These are phyloP conservation scores for Zygotorulaspora chibaensis DNA, from an alignment of 805 yeast genomes.

Conservation along the genomic window DNA sequence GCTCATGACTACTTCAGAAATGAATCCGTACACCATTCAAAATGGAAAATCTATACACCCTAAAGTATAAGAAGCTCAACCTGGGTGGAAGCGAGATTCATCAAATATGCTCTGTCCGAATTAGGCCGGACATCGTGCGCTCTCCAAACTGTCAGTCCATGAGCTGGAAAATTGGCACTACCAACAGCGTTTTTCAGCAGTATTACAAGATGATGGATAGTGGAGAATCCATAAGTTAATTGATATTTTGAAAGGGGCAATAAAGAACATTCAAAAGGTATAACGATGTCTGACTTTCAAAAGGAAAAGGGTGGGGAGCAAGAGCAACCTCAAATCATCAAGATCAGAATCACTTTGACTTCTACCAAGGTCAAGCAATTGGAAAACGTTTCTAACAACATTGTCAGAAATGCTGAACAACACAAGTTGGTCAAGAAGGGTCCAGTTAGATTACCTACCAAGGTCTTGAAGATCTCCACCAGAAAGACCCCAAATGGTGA, in stretches of 20 bases:
- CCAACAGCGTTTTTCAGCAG: too few species aligned
- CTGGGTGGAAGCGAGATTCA: too few species aligned
- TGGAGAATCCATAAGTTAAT: too few species aligned
- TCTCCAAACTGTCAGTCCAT: too few species aligned
- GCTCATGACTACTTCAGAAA: too few species aligned
- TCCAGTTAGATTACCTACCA: slow-evolving; percentile 99
- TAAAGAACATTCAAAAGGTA: slow-evolving; percentile 40
- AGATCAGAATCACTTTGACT: slow-evolving; percentile 98
- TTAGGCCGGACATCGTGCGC: too few species aligned
- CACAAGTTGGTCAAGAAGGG: slow-evolving; percentile 90
- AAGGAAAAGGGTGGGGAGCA: slow-evolving; percentile 83
- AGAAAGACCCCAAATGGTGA: slow-evolving; percentile 99
- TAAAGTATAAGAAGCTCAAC: too few species aligned
- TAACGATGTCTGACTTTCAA: slow-evolving; percentile 72
- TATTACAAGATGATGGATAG: neutral
- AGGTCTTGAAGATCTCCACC: slow-evolving; percentile 96
- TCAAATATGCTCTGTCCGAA: too few species aligned
- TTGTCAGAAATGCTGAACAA: slow-evolving; percentile 81
- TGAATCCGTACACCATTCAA: too few species aligned
- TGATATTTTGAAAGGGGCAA: slow-evolving; percentile 12
- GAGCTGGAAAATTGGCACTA: too few species aligned
- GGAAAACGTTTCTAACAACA: slow-evolving; percentile 92
- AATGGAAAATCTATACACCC: too few species aligned
- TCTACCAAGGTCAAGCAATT: slow-evolving; percentile 98
- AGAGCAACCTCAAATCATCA: slow-evolving; percentile 79